Base-by-base conservation (phyloP, 2,329 filamentous ascomycete species). In the Colletotrichum viniferum region DNA sequence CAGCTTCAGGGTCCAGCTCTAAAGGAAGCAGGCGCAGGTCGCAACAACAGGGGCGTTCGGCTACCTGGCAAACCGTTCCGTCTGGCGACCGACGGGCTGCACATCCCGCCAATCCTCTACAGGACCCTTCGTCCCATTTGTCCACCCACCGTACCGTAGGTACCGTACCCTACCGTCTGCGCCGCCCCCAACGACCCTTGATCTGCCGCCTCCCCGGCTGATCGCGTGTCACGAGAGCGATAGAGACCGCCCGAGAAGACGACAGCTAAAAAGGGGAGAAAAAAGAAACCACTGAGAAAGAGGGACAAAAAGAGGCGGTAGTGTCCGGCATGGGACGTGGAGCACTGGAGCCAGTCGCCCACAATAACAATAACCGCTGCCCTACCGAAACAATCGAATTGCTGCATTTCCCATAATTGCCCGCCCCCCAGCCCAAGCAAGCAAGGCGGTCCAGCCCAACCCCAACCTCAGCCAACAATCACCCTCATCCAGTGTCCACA, bases 151-250 rank as follows among this genome's bases (percentile, higher is more conserved):
- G 16, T 38, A 38, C 36, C 7, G 34, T 36, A 36, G 13, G 24
- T 24, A 30, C 30, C 14, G 4, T 36, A 36, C 34, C 14, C 14
- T 38, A 38, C 66, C 55, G 13, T 62, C 30, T 36, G 60, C 14
- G 55, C 55, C 55, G 55, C 60, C 28, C 63, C 55, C 38, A 60
- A 61, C 28, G 28, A 28, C 66, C 71, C 65, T 63, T 63, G 71
- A 73, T 73, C 71, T 28, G 32, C 36, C 67, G 24, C 67, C 36
- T 32, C 64, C 68, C 71, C 38, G 38, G 63, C 43, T 69, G 69
- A 73, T 76, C 73, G 73, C 63, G 55, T 76, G 73, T 76, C 69
- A 73, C 69, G 56, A 68, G 70, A 73, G 55, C 56, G 32, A 68
- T 48, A 56, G 48, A 64, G 55, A 63, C 69, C 56, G 58, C 36